Evolutionary conservation across 768 basidiomycete species (phyloP).

Genomic region (Leccinum longicurvipes): DNA sequence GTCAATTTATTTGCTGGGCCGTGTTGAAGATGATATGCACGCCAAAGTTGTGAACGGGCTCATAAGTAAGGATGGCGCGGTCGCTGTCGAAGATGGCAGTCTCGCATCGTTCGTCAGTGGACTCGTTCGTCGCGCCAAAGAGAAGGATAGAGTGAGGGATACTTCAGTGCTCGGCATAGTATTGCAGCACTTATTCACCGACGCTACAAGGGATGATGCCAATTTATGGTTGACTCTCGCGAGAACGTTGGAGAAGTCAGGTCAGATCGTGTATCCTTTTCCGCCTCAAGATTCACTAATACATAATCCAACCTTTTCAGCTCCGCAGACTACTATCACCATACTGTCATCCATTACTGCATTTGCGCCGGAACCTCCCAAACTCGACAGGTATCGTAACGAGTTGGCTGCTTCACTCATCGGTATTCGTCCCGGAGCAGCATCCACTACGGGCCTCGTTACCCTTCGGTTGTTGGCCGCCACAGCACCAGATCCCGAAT

Average conservation of each 20-base stretch:
- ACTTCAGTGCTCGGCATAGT: slow-evolving; percentile 58
- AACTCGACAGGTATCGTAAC: slow-evolving; percentile 79
- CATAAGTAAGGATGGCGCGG: slow-evolving; percentile 24
- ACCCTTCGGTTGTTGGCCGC: slow-evolving; percentile 67
- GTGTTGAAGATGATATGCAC: slow-evolving; percentile 52
- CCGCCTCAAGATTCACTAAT: not conserved
- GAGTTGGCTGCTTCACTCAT: slow-evolving; percentile 82
- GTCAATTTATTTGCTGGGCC: slow-evolving; percentile 57
- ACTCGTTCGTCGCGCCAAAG: slow-evolving; percentile 29
- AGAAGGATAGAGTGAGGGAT: slow-evolving; percentile 50
- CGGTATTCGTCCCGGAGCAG: slow-evolving; percentile 58
- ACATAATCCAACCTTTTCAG: slow-evolving; percentile 35
- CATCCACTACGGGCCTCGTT: slow-evolving; percentile 67
- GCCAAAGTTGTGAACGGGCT: slow-evolving; percentile 36
- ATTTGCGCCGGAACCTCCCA: slow-evolving; percentile 63
- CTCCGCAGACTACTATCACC: slow-evolving; percentile 64
- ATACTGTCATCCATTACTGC: slow-evolving; percentile 60
- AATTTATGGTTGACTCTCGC: slow-evolving; percentile 78
- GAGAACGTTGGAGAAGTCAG: slow-evolving; percentile 55
- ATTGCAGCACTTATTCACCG: slow-evolving; percentile 56
- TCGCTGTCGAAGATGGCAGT: slow-evolving; percentile 16
- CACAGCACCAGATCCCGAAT: slow-evolving; percentile 73
- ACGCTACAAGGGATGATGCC: slow-evolving; percentile 59
- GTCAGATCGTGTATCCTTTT: slow-evolving; percentile 38
- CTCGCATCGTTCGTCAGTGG: slow-evolving; percentile 31